Evolutionary conservation across 306 rosid genomes (phyloP), one percentile per base, ranked within the genome.

Genomic region (Aeschynomene evenia): DNA sequence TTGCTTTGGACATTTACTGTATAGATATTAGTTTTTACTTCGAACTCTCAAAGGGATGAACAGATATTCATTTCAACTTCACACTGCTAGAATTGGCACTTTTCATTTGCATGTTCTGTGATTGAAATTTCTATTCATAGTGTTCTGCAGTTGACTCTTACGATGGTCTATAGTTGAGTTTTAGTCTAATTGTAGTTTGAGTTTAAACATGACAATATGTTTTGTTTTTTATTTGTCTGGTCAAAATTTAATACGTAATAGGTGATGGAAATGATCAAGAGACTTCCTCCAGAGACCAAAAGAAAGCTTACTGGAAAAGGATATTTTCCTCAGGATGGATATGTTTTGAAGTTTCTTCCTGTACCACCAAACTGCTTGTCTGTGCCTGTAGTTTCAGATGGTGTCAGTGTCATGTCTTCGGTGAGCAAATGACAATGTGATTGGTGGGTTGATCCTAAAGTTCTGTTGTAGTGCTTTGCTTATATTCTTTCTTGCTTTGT

Each of bases 361-460:
- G 97, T 94, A 10, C 97, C 99, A 13, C 99, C 99, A 20, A 94
- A 94, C 59, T 94, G 99, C 74, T 71, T 94, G 75, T 88, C 95
- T 0, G 97, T 91, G 16, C 99, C 99, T 5, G 96, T 77, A 68
- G 89, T 88, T 79, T 94, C 99, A n/a, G 99, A 94, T 63, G 99
- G 99, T n/a, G 79, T 91, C 77, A 94, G 81, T 31, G 76, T 88
- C 62, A 86, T 94, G 90, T 83, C 97, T 11, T 81, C 88, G 83
- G 98, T 94, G 76, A 84, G 95, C 36, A 73, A 67, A 80, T 54
- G 57, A 51, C 16, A 39, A 48, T 71, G 53, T 48, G 52, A 31
- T 68, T 61, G 33, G 57, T 12, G 66, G 56, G 74, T 48, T 68
- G 48, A 39, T 73, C n/a, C 20, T 62, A 52, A 21, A 29, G 20